phyloP scores from a whole-genome alignment of 805 yeast genomes.

The Millerozyma miso region DNA sequence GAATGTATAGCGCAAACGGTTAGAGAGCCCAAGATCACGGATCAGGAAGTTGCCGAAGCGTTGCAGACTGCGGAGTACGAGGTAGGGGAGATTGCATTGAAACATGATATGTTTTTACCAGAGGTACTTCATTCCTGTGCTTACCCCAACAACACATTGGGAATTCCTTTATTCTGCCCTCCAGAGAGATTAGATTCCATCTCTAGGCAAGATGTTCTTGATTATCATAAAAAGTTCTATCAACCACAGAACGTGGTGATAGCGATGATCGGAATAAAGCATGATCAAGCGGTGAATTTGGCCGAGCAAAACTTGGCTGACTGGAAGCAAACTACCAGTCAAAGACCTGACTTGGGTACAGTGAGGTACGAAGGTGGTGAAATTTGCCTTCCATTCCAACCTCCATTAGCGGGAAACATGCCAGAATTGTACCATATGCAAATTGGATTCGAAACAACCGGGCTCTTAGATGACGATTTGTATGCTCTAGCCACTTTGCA shows the following conservation, averaged over 20 bases:
- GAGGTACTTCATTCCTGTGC: slow-evolving; percentile 89
- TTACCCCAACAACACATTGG: slow-evolving; percentile 66
- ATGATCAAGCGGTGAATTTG: slow-evolving; percentile 60
- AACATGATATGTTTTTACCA: slow-evolving; percentile 82
- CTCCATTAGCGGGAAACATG: slow-evolving; percentile 42
- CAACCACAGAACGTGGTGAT: slow-evolving; percentile 80
- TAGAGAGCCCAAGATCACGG: slow-evolving; percentile 60
- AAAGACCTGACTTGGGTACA: slow-evolving; percentile 44
- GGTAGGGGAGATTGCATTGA: slow-evolving; percentile 73
- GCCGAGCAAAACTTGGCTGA: slow-evolving; percentile 63
- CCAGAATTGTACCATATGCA: slow-evolving; percentile 84
- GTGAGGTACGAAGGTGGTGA: slow-evolving; percentile 56
- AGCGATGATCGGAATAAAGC: slow-evolving; percentile 82
- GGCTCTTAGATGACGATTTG: slow-evolving; percentile 78
- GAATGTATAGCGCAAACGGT: slow-evolving; percentile 75
- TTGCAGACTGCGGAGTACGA: slow-evolving; percentile 74
- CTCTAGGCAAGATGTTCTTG: slow-evolving; percentile 46
- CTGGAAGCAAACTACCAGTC: slow-evolving; percentile 31
- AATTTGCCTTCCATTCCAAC: slow-evolving; percentile 33
- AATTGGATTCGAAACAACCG: slow-evolving; percentile 82
- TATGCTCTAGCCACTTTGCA: slow-evolving; percentile 90
- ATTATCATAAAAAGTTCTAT: slow-evolving; percentile 63
- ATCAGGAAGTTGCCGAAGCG: slow-evolving; percentile 71
- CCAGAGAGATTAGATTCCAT: slow-evolving; percentile 58
- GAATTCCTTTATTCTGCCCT: slow-evolving; percentile 83